Base-by-base conservation (phyloP, 31 red algal species). In the Odonthalia washingtoniensis region DNA sequence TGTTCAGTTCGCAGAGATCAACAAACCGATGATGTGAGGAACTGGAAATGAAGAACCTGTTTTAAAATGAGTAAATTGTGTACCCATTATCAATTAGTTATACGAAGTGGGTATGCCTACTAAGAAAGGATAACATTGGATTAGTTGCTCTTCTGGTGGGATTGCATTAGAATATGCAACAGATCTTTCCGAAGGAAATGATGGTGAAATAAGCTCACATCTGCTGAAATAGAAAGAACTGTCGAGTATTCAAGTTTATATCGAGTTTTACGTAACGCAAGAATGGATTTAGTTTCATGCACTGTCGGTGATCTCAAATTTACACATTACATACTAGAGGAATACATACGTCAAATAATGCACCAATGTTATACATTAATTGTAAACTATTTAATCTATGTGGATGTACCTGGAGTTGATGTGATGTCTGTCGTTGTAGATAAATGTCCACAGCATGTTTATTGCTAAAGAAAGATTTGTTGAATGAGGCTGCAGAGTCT, bases 1-100 rank as follows among this genome's bases (percentile, higher is more conserved):
- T 37, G 9, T 85, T 74, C 34, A 73, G 66, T 73, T 36, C 67
- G 14, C 67, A 43, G 27, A 26, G 5, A 73, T 67, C 26, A 75
- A 27, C 0, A 17, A 75, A 36, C 24, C 28, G 5, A 75, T 75
- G 36, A 33, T 75, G 36, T 5, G 72, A 38, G 72, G 72, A 5
- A 75, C 36, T 42, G 28, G 24, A 4, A 75, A 75, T 42, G 72
- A 75, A 38, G 9, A n/a, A n/a, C 31, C 72, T 0, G 72, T 37
- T 12, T 4, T 38, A 12, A 75, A n/a, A 41, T 27, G 31, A 9
- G 31, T 75, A 17, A 3, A 17, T 17, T n/a, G 24, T 5, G 41
- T 5, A 0, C 3, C n/a, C 32, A 38, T 32, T 36, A 42, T 75
- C 26, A 75, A 4, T 18, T 27, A 36, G 16, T 4, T 75, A 0